Evolutionary conservation across 805 yeast species (phyloP), one percentile per base, ranked within the genome.

Genomic region (Yarrowia keelungensis): DNA sequence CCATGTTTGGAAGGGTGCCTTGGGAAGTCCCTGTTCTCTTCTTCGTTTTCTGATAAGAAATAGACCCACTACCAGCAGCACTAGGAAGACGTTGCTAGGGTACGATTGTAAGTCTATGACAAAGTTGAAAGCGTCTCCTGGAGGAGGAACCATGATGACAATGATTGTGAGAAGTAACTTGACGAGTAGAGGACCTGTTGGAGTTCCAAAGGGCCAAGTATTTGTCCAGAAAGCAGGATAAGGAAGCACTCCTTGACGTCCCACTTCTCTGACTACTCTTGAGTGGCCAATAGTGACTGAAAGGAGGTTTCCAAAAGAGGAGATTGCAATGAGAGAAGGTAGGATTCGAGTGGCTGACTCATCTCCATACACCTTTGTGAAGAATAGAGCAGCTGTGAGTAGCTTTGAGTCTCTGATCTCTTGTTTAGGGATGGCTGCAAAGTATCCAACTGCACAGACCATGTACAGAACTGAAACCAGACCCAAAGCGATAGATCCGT

Each of bases 161-260:
- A 61, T 41, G 39, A 56, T 12, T 5, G 62, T 56, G 35, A 56
- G 47, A 75, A 71, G 87, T 88, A 51, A 92, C 87, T 76, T 91
- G 93, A 67, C 86, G 80, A 2, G 98, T 97, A 77, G 93, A 98
- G 0, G 98, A 91, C 99, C 99, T 93, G 77, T 91, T 93, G 0
- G 98, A 92, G 77, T 94, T 98, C 78, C 95, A 98, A 38, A 94
- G 98, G 0, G 98, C 88, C 62, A 56, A n/a, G 62, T 56, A 39
- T 56, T 56, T 41, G 62, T 56, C 62, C 62, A 56, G 15, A 56
- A 56, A 15, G 46, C 62, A 42, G 62, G 62, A 22, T 41, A 56
- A 12, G 62, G 62, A 26, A 56, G 47, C n/a, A 56, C 62, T 26
- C 62, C 62, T 26, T 56, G 62, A 8, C 62, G 16, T 15, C 62